Conservation (phyloP, 352 stramenopile species). For the Phytophthora capsici region DNA sequence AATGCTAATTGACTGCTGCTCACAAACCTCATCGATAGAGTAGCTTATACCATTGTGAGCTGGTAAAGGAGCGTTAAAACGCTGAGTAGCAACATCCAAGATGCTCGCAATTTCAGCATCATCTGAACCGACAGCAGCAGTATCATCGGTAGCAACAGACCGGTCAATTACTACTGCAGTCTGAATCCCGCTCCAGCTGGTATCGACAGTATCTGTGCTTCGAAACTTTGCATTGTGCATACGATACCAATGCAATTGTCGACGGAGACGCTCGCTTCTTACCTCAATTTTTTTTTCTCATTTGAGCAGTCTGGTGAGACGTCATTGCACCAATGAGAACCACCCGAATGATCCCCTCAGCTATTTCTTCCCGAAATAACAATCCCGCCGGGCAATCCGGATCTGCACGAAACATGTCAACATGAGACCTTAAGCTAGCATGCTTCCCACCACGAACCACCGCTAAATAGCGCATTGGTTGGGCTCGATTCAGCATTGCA, state of each 20-base stretch:
- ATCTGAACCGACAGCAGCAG: neutral
- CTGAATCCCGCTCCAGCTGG: neutral
- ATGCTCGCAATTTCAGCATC: neutral
- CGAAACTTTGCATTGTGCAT: neutral
- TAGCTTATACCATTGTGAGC: too few relatives aligned
- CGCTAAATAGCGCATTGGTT: slow-evolving; percentile 1
- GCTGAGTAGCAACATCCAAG: neutral
- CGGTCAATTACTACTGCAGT: neutral
- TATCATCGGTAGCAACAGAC: neutral
- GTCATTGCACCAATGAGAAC: neutral
- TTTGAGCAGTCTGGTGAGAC: neutral
- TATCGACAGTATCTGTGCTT: neutral
- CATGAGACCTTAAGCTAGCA: neutral
- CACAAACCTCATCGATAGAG: neutral
- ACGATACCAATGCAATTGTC: neutral
- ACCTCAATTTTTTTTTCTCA: neutral
- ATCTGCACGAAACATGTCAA: slow-evolving; percentile 7
- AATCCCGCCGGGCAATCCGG: neutral
- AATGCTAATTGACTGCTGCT: neutral
- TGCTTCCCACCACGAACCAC: neutral
- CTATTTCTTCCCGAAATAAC: neutral
- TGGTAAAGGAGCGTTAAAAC: neutral
- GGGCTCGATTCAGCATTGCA: slow-evolving; percentile 6
- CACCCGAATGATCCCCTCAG: neutral
- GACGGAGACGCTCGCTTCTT: neutral